Evolutionary conservation across 192 early-diverging fungal genomes (phyloP).

Genomic region (Coemansia sp.): DNA sequence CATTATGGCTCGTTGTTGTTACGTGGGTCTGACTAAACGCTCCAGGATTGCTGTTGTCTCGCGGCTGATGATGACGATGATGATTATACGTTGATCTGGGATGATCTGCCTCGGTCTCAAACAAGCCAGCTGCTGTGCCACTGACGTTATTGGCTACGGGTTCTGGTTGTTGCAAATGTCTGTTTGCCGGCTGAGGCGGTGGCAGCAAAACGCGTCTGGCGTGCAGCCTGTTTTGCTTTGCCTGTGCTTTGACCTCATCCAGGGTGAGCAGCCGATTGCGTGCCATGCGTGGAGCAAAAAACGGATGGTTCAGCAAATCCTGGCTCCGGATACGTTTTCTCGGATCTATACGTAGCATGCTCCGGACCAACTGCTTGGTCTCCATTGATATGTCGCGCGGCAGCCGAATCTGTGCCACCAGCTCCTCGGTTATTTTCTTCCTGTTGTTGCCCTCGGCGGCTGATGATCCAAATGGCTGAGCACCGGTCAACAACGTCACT

Average conservation of each 20-base stretch:
- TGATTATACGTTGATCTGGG: too few species aligned
- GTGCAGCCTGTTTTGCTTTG: background rate
- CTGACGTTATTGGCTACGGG: too few species aligned
- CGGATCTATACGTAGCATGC: conserved; percentile 63
- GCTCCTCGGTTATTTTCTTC: conserved; percentile 36
- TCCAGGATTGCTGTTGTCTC: too few species aligned
- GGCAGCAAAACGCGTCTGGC: too few species aligned
- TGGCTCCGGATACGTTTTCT: conserved; percentile 53
- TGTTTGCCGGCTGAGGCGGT: too few species aligned
- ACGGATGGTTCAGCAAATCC: conserved; percentile 59
- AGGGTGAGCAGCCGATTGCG: conserved; percentile 17
- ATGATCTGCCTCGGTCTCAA: too few species aligned
- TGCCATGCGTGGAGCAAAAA: conserved; percentile 50
- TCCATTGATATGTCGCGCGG: conserved; percentile 59
- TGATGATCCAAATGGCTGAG: conserved; percentile 63
- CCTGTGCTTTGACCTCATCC: conserved; percentile 5
- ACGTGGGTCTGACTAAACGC: too few species aligned
- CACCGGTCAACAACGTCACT: conserved; percentile 71
- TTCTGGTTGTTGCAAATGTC: too few species aligned
- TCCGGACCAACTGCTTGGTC: conserved; percentile 58
- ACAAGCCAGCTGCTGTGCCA: too few species aligned
- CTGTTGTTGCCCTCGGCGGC: conserved; percentile 21
- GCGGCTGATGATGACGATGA: too few species aligned
- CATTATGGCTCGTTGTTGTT: background rate
- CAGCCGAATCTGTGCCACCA: conserved; percentile 55